A percentile compares a stretch with the other conserved stretches of the same genome.
Conservation (phyloP, 2,329 filamentous ascomycete genomes). For the Plectosphaerella plurivora region DNA sequence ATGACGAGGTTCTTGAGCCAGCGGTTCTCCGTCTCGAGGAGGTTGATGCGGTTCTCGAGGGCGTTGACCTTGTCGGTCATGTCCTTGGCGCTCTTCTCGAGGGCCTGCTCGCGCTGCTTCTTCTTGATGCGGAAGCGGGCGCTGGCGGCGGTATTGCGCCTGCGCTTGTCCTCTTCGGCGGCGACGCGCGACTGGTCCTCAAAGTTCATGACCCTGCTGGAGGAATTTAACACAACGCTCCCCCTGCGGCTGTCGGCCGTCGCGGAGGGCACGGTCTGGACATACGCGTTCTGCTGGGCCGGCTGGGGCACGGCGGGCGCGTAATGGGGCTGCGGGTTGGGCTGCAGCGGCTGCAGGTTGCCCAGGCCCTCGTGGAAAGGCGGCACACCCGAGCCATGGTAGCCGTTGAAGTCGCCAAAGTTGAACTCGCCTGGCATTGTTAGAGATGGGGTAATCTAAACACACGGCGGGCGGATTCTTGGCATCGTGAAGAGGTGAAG, state of each 20-base stretch:
- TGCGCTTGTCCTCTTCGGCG: slow-evolving; percentile 85
- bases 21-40: slow-evolving; percentile 79
- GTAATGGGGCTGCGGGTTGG: slow-evolving; percentile 43
- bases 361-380: slow-evolving; percentile 35
- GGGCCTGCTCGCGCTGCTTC: slow-evolving; percentile 87
- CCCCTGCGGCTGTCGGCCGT: neutral
- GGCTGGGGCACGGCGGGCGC: slow-evolving; percentile 28
- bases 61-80: slow-evolving; percentile 73
- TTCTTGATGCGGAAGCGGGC: slow-evolving; percentile 92
- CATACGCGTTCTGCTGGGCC: slow-evolving; percentile 5
- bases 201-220: slow-evolving; percentile 43
- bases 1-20: slow-evolving; percentile 78
- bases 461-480: neutral
- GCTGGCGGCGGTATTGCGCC: slow-evolving; percentile 82
- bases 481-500: neutral
- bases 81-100: slow-evolving; percentile 78
- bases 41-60: slow-evolving; percentile 68
- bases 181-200: slow-evolving; percentile 70
- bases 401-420: slow-evolving; percentile 51
- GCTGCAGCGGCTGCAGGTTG: slow-evolving; percentile 46
- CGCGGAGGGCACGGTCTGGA: neutral
- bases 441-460: slow-evolving; percentile 8
- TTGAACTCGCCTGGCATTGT: slow-evolving; percentile 54
- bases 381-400: slow-evolving; percentile 21
- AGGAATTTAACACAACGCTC: slow-evolving; percentile 20